A percentile compares a stretch with the other conserved stretches of the same genome.
Conservation (phyloP, 352 stramenopile genomes). For the Phytopythium delawarense region DNA sequence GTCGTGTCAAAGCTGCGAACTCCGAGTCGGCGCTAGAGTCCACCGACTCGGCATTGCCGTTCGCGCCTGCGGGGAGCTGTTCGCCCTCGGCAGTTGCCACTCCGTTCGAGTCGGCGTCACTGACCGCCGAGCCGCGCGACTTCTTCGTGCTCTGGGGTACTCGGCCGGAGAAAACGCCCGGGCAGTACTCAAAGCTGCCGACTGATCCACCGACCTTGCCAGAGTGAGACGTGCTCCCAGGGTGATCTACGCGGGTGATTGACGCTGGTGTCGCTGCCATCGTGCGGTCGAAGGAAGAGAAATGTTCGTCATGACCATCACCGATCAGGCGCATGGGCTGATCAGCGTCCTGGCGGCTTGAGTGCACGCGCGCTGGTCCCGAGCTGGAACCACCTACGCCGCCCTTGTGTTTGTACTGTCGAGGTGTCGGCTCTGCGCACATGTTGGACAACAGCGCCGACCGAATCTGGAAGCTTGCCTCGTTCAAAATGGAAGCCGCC, state of each 20-base stretch:
- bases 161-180: conserved; percentile 64
- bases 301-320: background rate
- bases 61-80: background rate
- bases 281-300: background rate
- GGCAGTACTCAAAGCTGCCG: conserved; percentile 40
- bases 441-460: conserved; percentile 61
- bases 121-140: conserved; percentile 8
- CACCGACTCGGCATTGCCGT: conserved; percentile 29
- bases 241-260: conserved; percentile 1
- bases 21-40: conserved; percentile 38
- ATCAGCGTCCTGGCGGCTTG: conserved; percentile 3
- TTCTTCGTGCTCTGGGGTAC: conserved; percentile 35
- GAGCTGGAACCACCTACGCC: background rate
- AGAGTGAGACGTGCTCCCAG: conserved; percentile 3
- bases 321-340: background rate
- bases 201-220: background rate
- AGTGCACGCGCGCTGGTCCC: background rate
- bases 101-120: conserved; percentile 9
- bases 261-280: conserved; percentile 4
- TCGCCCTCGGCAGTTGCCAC: conserved; percentile 9
- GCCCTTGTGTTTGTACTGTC: conserved; percentile 28
- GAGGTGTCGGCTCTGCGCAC: conserved; percentile 45
- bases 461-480: conserved; percentile 63
- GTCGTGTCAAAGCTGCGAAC: conserved; percentile 30
- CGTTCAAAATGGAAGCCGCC: conserved; percentile 46